Percentiles rank a stretch among this genome's conserved stretches.
Conservation (phyloP, 192 early-diverging fungal species). For the Podila epicladia region DNA sequence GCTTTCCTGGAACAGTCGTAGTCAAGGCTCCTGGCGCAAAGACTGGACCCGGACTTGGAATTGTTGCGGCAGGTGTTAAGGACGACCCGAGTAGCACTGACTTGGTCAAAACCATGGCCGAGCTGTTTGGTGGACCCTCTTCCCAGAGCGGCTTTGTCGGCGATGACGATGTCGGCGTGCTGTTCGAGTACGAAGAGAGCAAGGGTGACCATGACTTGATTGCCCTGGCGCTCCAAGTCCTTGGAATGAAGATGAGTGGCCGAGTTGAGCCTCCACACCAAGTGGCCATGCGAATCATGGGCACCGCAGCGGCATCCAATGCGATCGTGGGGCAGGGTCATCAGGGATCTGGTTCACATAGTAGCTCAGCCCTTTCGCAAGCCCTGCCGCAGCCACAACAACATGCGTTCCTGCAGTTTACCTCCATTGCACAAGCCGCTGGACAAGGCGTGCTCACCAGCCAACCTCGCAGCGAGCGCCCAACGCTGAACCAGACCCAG, state of each 20-base stretch:
- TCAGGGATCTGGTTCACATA: neutral
- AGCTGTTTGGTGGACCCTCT: constrained; percentile 42
- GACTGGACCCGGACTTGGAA: neutral
- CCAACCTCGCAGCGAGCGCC: neutral
- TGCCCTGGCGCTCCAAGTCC: constrained; percentile 79
- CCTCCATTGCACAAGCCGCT: neutral
- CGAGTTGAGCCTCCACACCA: constrained; percentile 68
- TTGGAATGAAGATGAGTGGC: constrained; percentile 75
- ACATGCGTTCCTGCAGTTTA: neutral
- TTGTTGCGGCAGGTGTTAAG: constrained; percentile 10
- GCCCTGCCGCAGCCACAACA: neutral
- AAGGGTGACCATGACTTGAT: constrained; percentile 76
- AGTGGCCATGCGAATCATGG: constrained; percentile 68
- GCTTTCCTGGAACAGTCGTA: constrained; percentile 67
- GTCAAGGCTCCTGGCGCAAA: constrained; percentile 37
- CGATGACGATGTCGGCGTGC: constrained; percentile 40
- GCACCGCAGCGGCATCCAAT: constrained; percentile 30
- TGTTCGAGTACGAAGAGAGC: constrained; percentile 66
- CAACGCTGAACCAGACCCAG: neutral
- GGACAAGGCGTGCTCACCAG: neutral
- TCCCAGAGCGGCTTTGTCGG: constrained; percentile 11
- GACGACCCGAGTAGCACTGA: constrained; percentile 32
- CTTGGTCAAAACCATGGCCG: constrained; percentile 37
- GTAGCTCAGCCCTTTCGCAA: neutral
- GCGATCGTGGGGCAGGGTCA: constrained; percentile 13